Conservation (phyloP, 768 basidiomycete species). For the Exsudoporus frostii region DNA sequence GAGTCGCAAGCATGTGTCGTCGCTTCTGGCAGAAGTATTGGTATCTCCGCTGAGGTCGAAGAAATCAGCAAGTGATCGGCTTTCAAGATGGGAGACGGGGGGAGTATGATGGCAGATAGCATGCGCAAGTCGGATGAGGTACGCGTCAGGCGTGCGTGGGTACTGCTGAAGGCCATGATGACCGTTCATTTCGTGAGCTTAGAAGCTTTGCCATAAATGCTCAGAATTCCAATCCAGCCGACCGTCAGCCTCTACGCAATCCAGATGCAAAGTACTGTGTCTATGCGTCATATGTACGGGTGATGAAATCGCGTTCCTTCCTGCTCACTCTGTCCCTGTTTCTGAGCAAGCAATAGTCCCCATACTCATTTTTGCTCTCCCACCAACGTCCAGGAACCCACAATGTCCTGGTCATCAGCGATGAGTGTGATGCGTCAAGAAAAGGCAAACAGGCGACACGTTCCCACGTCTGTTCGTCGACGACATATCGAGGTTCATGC, state of each 20-base stretch:
- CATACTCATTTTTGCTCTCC: conserved; percentile 70
- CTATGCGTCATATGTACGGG: conserved; percentile 8
- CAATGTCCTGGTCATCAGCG: conserved; percentile 67
- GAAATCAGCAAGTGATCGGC: conserved; percentile 36
- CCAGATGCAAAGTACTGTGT: conserved; percentile 1
- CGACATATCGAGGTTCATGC: conserved; percentile 78
- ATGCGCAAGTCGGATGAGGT: conserved; percentile 42
- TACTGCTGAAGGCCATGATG: conserved; percentile 12
- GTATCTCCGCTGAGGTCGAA: conserved; percentile 48
- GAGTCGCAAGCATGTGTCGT: conserved; percentile 7
- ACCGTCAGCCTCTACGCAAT: conserved; percentile 15
- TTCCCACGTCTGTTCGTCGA: conserved; percentile 70
- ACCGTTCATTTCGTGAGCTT: neutral
- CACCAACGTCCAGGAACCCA: conserved; percentile 76
- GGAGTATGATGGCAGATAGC: conserved; percentile 34
- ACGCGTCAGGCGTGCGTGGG: conserved; percentile 31
- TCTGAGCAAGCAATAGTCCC: conserved; percentile 87
- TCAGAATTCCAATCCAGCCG: conserved; percentile 20
- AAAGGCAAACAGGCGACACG: conserved; percentile 78
- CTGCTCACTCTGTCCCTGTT: conserved; percentile 41
- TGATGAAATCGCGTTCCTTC: conserved; percentile 24
- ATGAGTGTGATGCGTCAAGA: conserved; percentile 77
- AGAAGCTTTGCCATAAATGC: neutral
- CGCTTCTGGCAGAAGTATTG: conserved; percentile 41
- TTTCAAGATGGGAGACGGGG: conserved; percentile 46